These are phyloP conservation scores for Magnusiomyces sp. DNA, from an alignment of 1,139 yeast genomes.

Conservation along the genomic window DNA sequence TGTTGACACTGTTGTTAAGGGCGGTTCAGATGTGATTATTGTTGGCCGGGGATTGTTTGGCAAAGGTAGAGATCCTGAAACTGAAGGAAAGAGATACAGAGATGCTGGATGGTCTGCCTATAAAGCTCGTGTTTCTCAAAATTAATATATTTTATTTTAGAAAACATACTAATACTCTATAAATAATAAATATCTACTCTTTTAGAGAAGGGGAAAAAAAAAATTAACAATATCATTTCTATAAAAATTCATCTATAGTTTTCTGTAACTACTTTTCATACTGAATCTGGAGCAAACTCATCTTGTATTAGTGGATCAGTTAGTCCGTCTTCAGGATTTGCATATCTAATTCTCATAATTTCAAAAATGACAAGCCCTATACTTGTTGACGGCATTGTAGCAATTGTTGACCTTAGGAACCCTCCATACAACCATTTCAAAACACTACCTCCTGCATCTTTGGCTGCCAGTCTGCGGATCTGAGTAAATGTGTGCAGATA, in stretches of 20 bases:
- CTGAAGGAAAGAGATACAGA: constrained; percentile 81
- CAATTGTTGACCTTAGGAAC: constrained; percentile 58
- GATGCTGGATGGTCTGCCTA: constrained; percentile 95
- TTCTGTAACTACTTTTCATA: too few relatives aligned
- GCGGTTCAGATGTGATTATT: constrained; percentile 88
- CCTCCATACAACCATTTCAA: constrained; percentile 69
- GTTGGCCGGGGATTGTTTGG: constrained; percentile 97
- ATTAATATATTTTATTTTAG: too few relatives aligned
- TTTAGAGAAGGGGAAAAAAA: too few relatives aligned
- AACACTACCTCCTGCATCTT: constrained; percentile 41
- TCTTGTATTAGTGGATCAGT: too few relatives aligned
- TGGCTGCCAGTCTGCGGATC: constrained; percentile 11
- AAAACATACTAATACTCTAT: too few relatives aligned
- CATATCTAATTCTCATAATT: constrained; percentile 51
- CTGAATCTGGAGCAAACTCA: too few relatives aligned
- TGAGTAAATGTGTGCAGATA: constrained; percentile 18
- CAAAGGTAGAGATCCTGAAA: constrained; percentile 86
- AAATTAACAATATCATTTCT: too few relatives aligned
- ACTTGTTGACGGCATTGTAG: constrained; percentile 81
- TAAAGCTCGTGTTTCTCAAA: constrained; percentile 3
- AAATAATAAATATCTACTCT: too few relatives aligned
- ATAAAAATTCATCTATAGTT: too few relatives aligned
- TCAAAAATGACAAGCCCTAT: constrained; percentile 80
- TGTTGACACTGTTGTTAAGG: constrained; percentile 69
- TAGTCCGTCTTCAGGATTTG: constrained; percentile 6